Conservation (phyloP, 1,139 yeast species). For the Geotrichum bryndzae region DNA sequence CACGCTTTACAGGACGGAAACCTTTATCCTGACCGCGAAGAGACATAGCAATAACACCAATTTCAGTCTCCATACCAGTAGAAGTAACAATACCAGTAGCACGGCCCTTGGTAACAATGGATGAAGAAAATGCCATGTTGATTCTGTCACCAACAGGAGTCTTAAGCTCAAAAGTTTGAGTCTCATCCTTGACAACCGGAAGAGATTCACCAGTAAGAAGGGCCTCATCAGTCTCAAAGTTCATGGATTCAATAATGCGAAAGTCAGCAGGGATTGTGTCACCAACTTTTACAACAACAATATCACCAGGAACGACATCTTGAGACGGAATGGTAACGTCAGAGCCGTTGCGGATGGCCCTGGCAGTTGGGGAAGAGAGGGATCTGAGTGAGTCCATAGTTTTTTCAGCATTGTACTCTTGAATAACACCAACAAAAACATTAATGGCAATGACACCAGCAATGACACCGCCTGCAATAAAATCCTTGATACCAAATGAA, state of each 20-base stretch:
- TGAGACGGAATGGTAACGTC: conserved; percentile 56
- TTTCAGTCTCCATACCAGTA: conserved; percentile 69
- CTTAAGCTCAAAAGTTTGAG: conserved; percentile 40
- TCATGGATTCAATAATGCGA: conserved; percentile 53
- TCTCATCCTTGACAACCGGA: conserved; percentile 58
- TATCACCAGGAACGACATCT: conserved; percentile 75
- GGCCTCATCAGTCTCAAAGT: conserved; percentile 78
- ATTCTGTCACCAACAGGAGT: conserved; percentile 71
- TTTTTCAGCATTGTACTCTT: conserved; percentile 68
- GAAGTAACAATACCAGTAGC: conserved; percentile 61
- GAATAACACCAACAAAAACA: conserved; percentile 63
- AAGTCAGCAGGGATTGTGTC: conserved; percentile 78
- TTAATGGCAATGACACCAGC: conserved; percentile 63
- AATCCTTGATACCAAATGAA: conserved; percentile 68
- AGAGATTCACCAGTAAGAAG: conserved; percentile 74
- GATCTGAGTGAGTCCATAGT: conserved; percentile 73
- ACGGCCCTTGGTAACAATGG: conserved; percentile 70
- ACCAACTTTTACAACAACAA: conserved; percentile 61
- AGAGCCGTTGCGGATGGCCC: conserved; percentile 58
- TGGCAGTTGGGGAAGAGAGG: conserved; percentile 67
- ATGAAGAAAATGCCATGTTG: conserved; percentile 68
- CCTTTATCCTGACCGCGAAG: conserved; percentile 41
- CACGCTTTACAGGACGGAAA: conserved; percentile 35
- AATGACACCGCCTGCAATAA: conserved; percentile 82
- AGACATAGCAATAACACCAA: conserved; percentile 70